Evolutionary conservation across 1,139 yeast genomes (phyloP).

Genomic region (Saccharomyces hybrid): DNA sequence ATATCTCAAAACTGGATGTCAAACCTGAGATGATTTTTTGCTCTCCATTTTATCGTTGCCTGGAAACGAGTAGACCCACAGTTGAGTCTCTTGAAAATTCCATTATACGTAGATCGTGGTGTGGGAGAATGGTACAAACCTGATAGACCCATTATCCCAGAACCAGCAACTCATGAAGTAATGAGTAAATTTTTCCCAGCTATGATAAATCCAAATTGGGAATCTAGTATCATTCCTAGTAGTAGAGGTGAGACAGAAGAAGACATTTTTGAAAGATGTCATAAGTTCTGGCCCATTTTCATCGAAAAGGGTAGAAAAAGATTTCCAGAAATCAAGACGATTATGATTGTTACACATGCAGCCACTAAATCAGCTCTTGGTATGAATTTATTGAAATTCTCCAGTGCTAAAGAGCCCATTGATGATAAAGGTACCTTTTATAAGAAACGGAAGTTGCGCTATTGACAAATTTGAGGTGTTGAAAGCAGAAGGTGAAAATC

Average conservation of each 20-base stretch:
- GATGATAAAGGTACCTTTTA: slow-evolving; percentile 42
- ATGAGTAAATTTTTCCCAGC: slow-evolving; percentile 46
- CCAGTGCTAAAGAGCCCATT: slow-evolving; percentile 38
- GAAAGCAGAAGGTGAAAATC: background rate
- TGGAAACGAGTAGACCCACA: slow-evolving; percentile 71
- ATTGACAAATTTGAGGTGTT: slow-evolving; percentile 43
- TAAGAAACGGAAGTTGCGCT: slow-evolving; percentile 48
- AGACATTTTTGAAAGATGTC: slow-evolving; percentile 51
- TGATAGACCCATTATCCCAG: slow-evolving; percentile 44
- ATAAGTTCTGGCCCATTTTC: slow-evolving; percentile 42
- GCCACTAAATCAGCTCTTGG: slow-evolving; percentile 77
- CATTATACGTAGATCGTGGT: slow-evolving; percentile 61
- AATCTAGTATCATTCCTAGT: slow-evolving; percentile 46
- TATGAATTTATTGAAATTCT: slow-evolving; percentile 49
- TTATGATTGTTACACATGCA: slow-evolving; percentile 68
- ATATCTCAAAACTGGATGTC: slow-evolving; percentile 37
- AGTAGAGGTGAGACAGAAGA: slow-evolving; percentile 56
- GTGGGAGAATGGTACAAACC: slow-evolving; percentile 64
- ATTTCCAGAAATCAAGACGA: slow-evolving; percentile 45
- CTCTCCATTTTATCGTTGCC: slow-evolving; percentile 84
- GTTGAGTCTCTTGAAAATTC: slow-evolving; percentile 48
- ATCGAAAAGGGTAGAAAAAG: slow-evolving; percentile 44
- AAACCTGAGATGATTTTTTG: slow-evolving; percentile 55
- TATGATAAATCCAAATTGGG: slow-evolving; percentile 39
- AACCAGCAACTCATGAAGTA: slow-evolving; percentile 47